Conservation (phyloP, 2,329 filamentous ascomycete genomes). For the Alternaria sp. region DNA sequence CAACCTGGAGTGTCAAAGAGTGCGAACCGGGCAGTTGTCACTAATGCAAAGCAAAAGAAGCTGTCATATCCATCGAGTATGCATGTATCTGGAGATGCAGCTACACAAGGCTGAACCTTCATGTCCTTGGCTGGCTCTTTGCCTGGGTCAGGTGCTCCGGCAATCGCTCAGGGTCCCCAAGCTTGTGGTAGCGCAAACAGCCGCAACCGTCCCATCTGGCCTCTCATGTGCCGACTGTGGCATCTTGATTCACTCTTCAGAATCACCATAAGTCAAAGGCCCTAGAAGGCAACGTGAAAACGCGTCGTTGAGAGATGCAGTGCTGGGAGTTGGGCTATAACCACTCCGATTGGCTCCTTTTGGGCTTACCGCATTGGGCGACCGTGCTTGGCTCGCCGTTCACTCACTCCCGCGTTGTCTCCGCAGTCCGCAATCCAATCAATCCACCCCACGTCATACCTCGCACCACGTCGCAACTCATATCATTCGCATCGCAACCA, state of each 20-base stretch:
- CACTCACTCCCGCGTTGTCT: constrained; percentile 27
- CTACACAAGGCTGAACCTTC: constrained; percentile 6
- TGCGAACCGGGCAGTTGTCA: neutral
- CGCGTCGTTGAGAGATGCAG: neutral
- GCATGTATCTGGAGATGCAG: neutral
- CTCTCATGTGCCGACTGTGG: neutral
- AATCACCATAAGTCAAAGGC: neutral
- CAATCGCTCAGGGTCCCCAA: neutral
- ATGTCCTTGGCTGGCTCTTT: neutral
- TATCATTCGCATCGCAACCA: constrained; percentile 27
- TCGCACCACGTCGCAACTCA: constrained; percentile 9
- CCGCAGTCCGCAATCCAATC: constrained; percentile 18
- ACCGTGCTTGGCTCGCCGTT: constrained; percentile 19
- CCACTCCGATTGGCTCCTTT: constrained; percentile 17
- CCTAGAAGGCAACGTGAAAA: neutral
- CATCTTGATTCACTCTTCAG: neutral
- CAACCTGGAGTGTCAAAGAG: neutral
- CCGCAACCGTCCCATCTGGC: neutral
- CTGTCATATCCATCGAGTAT: neutral
- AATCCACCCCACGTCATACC: constrained; percentile 18
- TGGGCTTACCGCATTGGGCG: constrained; percentile 4
- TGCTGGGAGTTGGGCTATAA: constrained; percentile 3
- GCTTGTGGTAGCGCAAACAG: neutral
- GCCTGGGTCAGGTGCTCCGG: constrained; percentile 7
- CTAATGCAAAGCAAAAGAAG: neutral